Conservation (phyloP, 352 stramenopile genomes). For the Blastocystis sp. region DNA sequence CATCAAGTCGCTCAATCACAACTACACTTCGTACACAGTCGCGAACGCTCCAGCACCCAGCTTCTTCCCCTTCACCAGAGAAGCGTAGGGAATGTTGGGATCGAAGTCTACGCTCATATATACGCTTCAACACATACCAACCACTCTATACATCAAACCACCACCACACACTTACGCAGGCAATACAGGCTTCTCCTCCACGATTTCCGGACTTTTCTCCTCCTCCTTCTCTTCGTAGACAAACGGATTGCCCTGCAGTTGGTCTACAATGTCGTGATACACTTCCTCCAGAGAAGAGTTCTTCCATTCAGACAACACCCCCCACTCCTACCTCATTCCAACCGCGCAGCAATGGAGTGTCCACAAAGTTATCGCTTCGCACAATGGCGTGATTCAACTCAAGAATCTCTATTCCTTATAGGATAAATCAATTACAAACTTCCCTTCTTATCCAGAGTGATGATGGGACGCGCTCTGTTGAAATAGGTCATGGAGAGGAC, state of each 20-base stretch:
- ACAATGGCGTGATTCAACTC: slow-evolving; percentile 14
- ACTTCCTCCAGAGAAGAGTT: slow-evolving; percentile 9
- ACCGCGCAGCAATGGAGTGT: neutral
- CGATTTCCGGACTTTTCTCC: neutral
- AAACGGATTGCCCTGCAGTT: slow-evolving; percentile 13
- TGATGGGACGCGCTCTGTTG: neutral
- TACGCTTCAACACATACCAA: neutral
- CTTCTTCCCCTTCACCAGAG: neutral
- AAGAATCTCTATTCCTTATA: neutral
- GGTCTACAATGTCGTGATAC: neutral
- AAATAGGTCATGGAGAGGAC: slow-evolving; percentile 31
- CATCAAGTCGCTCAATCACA: neutral
- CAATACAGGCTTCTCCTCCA: neutral
- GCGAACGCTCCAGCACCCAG: slow-evolving; percentile 4
- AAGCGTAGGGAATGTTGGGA: neutral
- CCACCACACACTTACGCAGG: neutral
- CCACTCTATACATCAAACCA: neutral
- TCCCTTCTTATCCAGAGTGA: neutral
- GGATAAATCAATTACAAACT: neutral
- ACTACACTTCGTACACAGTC: slow-evolving; percentile 15
- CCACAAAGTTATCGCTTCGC: neutral
- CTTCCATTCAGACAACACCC: neutral
- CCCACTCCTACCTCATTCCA: neutral
- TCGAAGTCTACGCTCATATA: neutral
- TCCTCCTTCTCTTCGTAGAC: neutral